Percentiles rank a stretch among this genome's conserved stretches.
Evolutionary conservation across 1,139 yeast genomes (phyloP).

Genomic region (Cylindricascospora bacillispora): DNA sequence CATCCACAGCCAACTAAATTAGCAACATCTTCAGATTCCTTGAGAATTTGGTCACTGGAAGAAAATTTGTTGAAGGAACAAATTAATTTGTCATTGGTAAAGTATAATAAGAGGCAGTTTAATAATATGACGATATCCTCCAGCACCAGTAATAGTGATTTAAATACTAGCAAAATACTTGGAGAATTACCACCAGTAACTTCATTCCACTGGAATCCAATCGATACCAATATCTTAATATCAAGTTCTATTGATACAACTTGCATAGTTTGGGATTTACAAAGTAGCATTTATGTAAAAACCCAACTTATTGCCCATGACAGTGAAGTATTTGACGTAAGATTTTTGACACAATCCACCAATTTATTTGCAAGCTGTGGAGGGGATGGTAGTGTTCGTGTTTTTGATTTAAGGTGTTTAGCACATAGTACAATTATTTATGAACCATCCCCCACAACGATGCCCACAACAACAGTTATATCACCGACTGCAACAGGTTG

Average conservation of each 20-base stretch:
- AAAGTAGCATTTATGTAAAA: constrained; percentile 58
- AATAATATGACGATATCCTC: constrained; percentile 3
- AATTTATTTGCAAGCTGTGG: constrained; percentile 88
- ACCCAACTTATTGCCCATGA: constrained; percentile 96
- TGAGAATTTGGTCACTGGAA: constrained; percentile 25
- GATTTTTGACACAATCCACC: constrained; percentile 62
- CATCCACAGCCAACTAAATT: constrained; percentile 17
- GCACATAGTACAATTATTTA: constrained; percentile 93
- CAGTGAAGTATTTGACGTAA: constrained; percentile 86
- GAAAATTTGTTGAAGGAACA: constrained; percentile 18
- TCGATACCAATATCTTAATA: constrained; percentile 58
- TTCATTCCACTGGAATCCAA: constrained; percentile 83
- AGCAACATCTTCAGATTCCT: constrained; percentile 27
- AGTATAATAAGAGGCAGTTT: constrained; percentile 21
- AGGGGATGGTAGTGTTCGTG: constrained; percentile 87
- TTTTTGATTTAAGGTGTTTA: constrained; percentile 76
- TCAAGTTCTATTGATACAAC: constrained; percentile 92
- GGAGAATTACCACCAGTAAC: constrained; percentile 64
- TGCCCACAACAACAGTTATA: too few relatives aligned
- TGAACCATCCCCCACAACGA: constrained; percentile 47
- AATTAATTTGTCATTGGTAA: constrained; percentile 23
- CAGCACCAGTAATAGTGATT: constrained; percentile 3
- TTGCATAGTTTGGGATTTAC: constrained; percentile 86
- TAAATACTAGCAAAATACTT: constrained; percentile 8
- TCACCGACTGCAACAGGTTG: constrained; percentile 2